Conservation (phyloP, 2,329 filamentous ascomycete genomes). For the Westerdykella aurantiaca region DNA sequence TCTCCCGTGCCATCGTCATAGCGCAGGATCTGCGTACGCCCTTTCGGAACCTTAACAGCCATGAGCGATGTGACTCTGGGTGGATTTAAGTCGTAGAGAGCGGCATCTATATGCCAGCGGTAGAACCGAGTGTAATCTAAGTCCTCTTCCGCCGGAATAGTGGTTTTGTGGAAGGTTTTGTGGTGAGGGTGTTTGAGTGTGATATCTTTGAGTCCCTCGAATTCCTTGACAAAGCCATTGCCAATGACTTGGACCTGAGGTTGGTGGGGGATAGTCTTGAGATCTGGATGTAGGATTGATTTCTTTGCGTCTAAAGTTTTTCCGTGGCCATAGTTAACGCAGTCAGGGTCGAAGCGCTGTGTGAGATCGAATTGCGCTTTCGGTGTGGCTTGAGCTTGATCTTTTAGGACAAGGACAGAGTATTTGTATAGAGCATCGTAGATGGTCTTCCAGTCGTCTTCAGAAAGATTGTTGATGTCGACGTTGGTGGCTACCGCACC, state of each 20-base stretch:
- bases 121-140: slow-evolving; percentile 42
- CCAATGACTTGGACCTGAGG: slow-evolving; percentile 77
- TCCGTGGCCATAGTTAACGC: slow-evolving; percentile 66
- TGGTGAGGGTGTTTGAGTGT: slow-evolving; percentile 70
- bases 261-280: slow-evolving; percentile 75
- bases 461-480: slow-evolving; percentile 9
- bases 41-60: no score
- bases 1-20: no score
- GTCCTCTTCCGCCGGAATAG: slow-evolving; percentile 58
- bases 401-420: slow-evolving; percentile 66
- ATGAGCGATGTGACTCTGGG: no score
- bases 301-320: slow-evolving; percentile 64
- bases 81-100: no score
- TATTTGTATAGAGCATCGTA: slow-evolving; percentile 60
- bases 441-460: slow-evolving; percentile 57
- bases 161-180: slow-evolving; percentile 64
- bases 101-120: no score
- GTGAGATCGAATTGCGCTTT: slow-evolving; percentile 70
- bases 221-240: slow-evolving; percentile 63
- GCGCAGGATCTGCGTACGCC: no score
- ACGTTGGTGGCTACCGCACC: slow-evolving; percentile 10
- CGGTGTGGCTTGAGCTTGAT: slow-evolving; percentile 58
- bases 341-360: slow-evolving; percentile 63
- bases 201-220: slow-evolving; percentile 65
- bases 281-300: slow-evolving; percentile 66